A percentile compares a stretch with the other conserved stretches of the same genome.
These are phyloP conservation scores for Bacterosira constricta DNA, from an alignment of 108 stramenopile genomes.

Conservation along the genomic window DNA sequence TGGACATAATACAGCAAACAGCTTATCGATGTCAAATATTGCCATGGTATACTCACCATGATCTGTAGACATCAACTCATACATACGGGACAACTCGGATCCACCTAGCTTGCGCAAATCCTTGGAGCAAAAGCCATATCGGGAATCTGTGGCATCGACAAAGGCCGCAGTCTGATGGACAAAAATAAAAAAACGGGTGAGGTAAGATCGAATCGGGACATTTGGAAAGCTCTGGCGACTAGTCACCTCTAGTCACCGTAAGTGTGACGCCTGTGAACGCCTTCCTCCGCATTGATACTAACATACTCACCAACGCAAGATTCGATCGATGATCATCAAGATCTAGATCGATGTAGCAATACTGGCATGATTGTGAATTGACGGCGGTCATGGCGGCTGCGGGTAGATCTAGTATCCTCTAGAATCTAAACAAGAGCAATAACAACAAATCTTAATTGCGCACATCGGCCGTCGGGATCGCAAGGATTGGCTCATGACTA, in stretches of 20 bases:
- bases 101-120: conserved; percentile 75
- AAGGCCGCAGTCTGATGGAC: conserved; percentile 65
- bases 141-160: conserved; percentile 76
- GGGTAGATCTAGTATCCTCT: neutral
- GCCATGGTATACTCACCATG: conserved; percentile 83
- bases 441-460: neutral
- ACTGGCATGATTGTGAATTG: conserved; percentile 30
- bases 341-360: conserved; percentile 50
- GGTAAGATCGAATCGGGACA: no score
- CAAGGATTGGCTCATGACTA: neutral
- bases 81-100: conserved; percentile 71
- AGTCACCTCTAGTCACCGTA: no score
- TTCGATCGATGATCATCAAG: conserved; percentile 43
- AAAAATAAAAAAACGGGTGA: neutral
- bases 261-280: no score
- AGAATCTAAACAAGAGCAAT: neutral
- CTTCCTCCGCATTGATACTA: no score
- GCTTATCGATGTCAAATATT: no score
- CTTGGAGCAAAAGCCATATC: conserved; percentile 78
- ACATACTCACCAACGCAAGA: conserved; percentile 40
- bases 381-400: conserved; percentile 18
- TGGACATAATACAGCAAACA: no score
- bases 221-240: no score
- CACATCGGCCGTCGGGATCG: neutral
- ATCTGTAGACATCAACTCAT: conserved; percentile 63